Evolutionary conservation across 2,329 filamentous ascomycete genomes (phyloP), one percentile per base, ranked within the genome.

Genomic region (Bipolaris victoriae): DNA sequence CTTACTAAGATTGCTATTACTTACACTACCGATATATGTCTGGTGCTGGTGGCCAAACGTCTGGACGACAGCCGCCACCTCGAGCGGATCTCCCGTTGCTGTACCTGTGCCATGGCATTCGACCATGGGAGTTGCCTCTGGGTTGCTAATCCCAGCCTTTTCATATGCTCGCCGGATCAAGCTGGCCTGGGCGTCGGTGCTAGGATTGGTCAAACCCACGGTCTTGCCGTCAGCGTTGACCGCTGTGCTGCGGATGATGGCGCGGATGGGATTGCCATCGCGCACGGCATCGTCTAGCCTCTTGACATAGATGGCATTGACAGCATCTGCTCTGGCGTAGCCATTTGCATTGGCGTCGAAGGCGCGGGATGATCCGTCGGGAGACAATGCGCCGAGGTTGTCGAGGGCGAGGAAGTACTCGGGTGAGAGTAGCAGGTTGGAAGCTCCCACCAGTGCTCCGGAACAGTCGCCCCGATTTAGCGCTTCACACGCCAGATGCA

Each of bases 91-190:
- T 7, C 58, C 55, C 1, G 80, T 83, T 41, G 80, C 78, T 1
- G 84, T 87, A 4, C 84, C 84, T 0, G 84, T 87, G 7, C 84
- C 56, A 41, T 60, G 57, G 16, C 48, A 49, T 43, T 60, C 57
- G 20, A 60, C 29, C 26, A 49, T 45, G 1, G 29, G 31, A 20
- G 53, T 60, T 7, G 9, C 29, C 7, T 39, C 16, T 29, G 49
- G 49, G 29, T 57, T 33, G 20, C 20, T 2, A 1, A 56, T 22
- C 1, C 40, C 35, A 0, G 44, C 54, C 4, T 16, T 22, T 15
- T 26, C 3, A n/a, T 52, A 57, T 6, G 43, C 37, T 26, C 64
- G 11, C 0, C 64, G 60, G 13, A 72, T 70, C 3, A 70, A 18
- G 1, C 31, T 40, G 16, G 63, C 68, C 46, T 73, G 70, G 1